Base-by-base conservation (phyloP, 2,329 filamentous ascomycete species). In the Neocucurbitaria cava region DNA sequence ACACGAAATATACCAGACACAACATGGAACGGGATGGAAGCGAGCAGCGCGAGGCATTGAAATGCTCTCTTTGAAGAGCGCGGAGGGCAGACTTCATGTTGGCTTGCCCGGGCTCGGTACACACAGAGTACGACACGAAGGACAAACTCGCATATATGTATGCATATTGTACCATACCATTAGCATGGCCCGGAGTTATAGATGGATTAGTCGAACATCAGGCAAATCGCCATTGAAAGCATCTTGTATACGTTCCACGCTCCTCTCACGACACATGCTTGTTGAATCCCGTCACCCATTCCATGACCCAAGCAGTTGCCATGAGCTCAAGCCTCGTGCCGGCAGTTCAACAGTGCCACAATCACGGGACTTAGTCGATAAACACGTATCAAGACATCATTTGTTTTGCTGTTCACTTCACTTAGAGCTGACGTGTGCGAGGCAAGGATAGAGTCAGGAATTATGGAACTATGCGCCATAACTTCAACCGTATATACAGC, bases 151-250 rank as follows among this genome's bases (percentile, higher is more conserved):
- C 28, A 56, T 23, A 43, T 44, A 58, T 68, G 58, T 61, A 59
- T 43, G 46, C 49, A 59, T 54, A 67, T 23, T 69, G 64, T 69
- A 71, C 49, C 52, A 68, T 64, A 70, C 35, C 58, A 38, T 45
- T 51, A 66, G 66, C 66, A 71, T 70, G 58, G 57, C 33, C 42
- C 35, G 68, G 68, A 60, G 66, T 68, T 69, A 61, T 58, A 59
- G 52, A 64, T 53, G 52, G 40, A 42, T 50, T 18, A 28, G 2
- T 18, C 23, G 17, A 43, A 43, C 31, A 9, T n/a, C 40, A 43
- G 11, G 5, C 15, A 30, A 30, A 3, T 30, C 11, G 13, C 5
- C 17, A 30, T 31, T 18, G 15, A 43, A 26, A 31, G 17, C 15
- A 18, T 30, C 7, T 43, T 30, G 23, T 23, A 30, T 5, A 23